Conservation (phyloP, 495 filamentous ascomycete genomes). For the Aspergillus biplanus region DNA sequence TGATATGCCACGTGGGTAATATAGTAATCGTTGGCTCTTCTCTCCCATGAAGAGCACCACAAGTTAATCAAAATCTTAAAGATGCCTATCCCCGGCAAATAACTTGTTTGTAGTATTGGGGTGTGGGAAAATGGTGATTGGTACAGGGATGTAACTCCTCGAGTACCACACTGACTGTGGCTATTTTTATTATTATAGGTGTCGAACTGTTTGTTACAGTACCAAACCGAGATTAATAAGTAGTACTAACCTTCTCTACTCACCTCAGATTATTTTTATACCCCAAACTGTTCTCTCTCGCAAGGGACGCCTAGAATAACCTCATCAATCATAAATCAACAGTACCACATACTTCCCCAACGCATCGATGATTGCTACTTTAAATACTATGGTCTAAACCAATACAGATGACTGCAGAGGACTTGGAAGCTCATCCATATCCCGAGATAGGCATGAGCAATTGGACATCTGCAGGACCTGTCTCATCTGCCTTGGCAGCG, state of each 20-base stretch:
- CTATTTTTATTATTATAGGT: not conserved
- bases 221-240: not conserved
- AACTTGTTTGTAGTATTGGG: no score
- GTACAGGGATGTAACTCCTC: not conserved
- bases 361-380: not conserved
- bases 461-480: slow-evolving; percentile 43
- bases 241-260: not conserved
- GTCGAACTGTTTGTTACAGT: not conserved
- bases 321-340: not conserved
- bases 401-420: slow-evolving; percentile 33
- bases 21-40: no score
- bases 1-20: no score
- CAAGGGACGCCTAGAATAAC: no score
- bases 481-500: slow-evolving; percentile 71
- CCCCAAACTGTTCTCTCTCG: not conserved
- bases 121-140: not conserved
- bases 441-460: slow-evolving; percentile 22
- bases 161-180: no score
- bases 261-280: not conserved
- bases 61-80: no score
- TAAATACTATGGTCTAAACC: slow-evolving; percentile 25
- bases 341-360: not conserved
- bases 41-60: no score
- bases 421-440: slow-evolving; percentile 24
- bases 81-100: no score